Base-by-base conservation (phyloP, 495 filamentous ascomycete species). In the Annulohypoxylon maeteangense region DNA sequence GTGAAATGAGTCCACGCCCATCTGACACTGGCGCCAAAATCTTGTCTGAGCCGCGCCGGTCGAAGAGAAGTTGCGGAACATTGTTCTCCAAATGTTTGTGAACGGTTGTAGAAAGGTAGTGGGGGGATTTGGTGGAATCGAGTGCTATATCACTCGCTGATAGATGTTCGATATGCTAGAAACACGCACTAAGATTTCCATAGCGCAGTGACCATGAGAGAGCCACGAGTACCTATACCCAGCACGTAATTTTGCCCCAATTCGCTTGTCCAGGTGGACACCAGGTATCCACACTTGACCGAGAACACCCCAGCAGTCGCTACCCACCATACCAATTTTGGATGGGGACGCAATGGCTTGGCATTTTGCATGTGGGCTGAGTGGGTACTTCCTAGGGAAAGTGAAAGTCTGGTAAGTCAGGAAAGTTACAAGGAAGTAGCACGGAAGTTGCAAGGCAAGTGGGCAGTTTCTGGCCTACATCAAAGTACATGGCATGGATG, bases 201-300 rank as follows among this genome's bases (percentile, higher is more conserved):
- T 32, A 38, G 48, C 20, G 54, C 25, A 56, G 38, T 44, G 54
- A 14, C 57, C 18, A 25, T 25, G 45, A 51, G 47, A 12, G 23
- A 29, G 31, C 42, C 22, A 51, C 22, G 51, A 32, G 70, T 73
- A 73, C 70, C 60, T 45, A 65, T 73, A 73, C 70, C 16, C 61
- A 47, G 70, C 61, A 73, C 47, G 69, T 56, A 64, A 67, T 67
- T 68, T 72, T 64, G 58, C 69, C 64, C 60, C 65, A 68, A 50
- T 68, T 65, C 65, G 65, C 65, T 68, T 73, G 70, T 63, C 48
- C 70, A 73, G 70, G 70, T 73, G 70, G 70, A 73, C 70, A 73
- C 65, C 60, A 27, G 61, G 38, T 68, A 65, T 38, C 70, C 70
- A 73, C 70, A 73, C 70, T 73, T 62, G 70, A 73, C 70, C 70